These are phyloP conservation scores for Amylocarpus encephaloides DNA, from an alignment of 2,329 filamentous ascomycete species.

Conservation along the genomic window DNA sequence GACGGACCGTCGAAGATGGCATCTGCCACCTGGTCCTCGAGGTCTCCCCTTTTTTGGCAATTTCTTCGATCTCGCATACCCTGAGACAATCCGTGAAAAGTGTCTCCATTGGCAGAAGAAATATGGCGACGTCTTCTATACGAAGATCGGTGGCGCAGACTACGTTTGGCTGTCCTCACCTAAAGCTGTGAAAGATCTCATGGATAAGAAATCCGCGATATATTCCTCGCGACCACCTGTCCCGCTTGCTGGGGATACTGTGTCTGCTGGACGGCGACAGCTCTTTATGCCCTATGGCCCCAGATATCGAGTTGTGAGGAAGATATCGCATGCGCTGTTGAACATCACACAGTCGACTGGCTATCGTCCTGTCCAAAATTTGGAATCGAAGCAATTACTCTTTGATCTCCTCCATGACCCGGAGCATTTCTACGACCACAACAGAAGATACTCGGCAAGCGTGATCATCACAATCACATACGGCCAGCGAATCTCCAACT, in stretches of 20 bases:
- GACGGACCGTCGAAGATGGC: slow-evolving; percentile 20
- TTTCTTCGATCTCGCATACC: slow-evolving; percentile 33
- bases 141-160: slow-evolving; percentile 36
- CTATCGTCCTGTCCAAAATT: slow-evolving; percentile 29
- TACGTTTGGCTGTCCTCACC: slow-evolving; percentile 35
- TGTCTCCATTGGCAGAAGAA: slow-evolving; percentile 32
- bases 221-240: slow-evolving; percentile 35
- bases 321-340: slow-evolving; percentile 25
- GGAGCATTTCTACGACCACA: slow-evolving; percentile 34
- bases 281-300: slow-evolving; percentile 28
- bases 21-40: slow-evolving; percentile 35
- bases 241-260: slow-evolving; percentile 34
- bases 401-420: slow-evolving; percentile 33
- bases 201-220: slow-evolving; percentile 23
- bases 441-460: slow-evolving; percentile 37
- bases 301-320: slow-evolving; percentile 26
- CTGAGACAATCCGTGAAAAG: slow-evolving; percentile 28
- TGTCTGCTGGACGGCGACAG: slow-evolving; percentile 20
- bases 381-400: slow-evolving; percentile 32
- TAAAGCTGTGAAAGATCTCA: slow-evolving; percentile 20
- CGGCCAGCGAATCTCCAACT: slow-evolving; percentile 34
- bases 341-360: slow-evolving; percentile 22
- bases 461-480: slow-evolving; percentile 39
- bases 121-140: slow-evolving; percentile 36
- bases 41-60: slow-evolving; percentile 37